Evolutionary conservation across 2,329 filamentous ascomycete genomes (phyloP), one percentile per base, ranked within the genome.

Genomic region (Verticillium nubilum): DNA sequence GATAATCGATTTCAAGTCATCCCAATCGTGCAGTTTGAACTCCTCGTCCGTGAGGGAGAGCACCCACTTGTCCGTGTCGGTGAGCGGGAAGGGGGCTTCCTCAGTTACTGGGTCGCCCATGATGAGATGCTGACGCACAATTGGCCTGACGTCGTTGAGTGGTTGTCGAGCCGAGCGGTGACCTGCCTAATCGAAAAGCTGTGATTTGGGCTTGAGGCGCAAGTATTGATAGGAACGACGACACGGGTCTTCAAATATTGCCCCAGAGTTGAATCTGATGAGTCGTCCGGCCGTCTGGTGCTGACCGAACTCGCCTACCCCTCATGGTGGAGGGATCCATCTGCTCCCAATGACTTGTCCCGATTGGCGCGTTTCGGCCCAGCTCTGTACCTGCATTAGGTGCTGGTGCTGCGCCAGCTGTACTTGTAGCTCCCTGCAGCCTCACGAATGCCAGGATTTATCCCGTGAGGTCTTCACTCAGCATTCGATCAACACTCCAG

Each of bases 11-110:
- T 82, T 85, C 62, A 95, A 81, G 59, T 89, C 81, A 13, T 86
- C 80, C 94, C 93, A 97, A 54, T 84, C 80, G 72, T 93, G 86
- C 52, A 81, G 80, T 62, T 80, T 76, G 72, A 90, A 96, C 55
- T 89, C 81, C 23, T 87, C 82, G 68, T 97, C 92, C 1, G 84
- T 85, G 64, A 82, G 78, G 29, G 83, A 83, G 17, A 87, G 73
- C 35, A 86, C 76, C 79, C 78, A 82, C 69, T 73, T 81, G 69
- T 87, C 85, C 47, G 78, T 73, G 2, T 83, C 83, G 0, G 83
- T 86, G 62, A 87, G 70, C n/a, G 82, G 81, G 62, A 87, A 87
- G 1, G 84, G 80, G 6, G 77, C 62, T 42, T 84, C 78, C 56
- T 74, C 74, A 2, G 60, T 65, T 23, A 66, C 57, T 37, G 68